These are phyloP conservation scores for Hypericum perforatum DNA, from an alignment of 345 rosid genomes.

Conservation along the genomic window DNA sequence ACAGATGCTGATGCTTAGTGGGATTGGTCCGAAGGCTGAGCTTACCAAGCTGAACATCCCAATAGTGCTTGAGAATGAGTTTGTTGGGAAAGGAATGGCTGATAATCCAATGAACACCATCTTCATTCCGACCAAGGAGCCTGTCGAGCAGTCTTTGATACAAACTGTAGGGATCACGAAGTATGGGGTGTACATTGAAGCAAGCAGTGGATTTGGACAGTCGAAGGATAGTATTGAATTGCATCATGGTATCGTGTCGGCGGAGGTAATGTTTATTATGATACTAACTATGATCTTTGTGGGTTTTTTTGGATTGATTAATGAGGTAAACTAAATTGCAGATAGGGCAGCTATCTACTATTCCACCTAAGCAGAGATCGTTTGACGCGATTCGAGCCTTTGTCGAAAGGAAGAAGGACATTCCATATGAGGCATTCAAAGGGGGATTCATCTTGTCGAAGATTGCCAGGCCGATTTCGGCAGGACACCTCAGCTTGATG, in stretches of 20 bases:
- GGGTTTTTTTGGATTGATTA: neutral
- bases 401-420: conserved; percentile 36
- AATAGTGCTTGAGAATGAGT: conserved; percentile 40
- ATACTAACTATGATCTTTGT: conserved; percentile 5
- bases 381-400: conserved; percentile 49
- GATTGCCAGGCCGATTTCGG: conserved; percentile 56
- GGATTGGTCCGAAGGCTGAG: conserved; percentile 69
- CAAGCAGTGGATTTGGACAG: conserved; percentile 86
- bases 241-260: conserved; percentile 72
- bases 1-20: conserved; percentile 80
- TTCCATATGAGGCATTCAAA: conserved; percentile 68
- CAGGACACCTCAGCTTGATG: conserved; percentile 56
- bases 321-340: conserved; percentile 4
- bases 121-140: conserved; percentile 57
- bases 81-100: conserved; percentile 84
- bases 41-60: conserved; percentile 58
- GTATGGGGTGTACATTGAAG: conserved; percentile 82
- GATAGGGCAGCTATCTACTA: conserved; percentile 73
- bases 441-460: conserved; percentile 96
- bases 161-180: conserved; percentile 91
- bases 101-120: conserved; percentile 93
- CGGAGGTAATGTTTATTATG: conserved; percentile 44
- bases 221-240: conserved; percentile 62
- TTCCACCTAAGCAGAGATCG: conserved; percentile 62
- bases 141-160: conserved; percentile 62